Base-by-base conservation (phyloP, 345 rosid species). In the Trapa incisa region DNA sequence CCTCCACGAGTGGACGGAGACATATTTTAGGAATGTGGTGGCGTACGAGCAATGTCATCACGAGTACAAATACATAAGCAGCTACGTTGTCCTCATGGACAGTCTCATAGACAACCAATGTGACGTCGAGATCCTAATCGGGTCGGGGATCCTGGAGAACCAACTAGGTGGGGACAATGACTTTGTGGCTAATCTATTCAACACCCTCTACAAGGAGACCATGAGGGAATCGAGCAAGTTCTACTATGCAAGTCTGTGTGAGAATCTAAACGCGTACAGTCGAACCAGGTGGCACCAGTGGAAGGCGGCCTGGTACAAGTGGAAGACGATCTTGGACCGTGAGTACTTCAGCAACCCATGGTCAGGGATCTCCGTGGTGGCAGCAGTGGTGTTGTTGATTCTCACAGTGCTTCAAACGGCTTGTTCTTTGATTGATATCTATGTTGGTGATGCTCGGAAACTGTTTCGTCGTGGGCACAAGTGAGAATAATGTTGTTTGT, bases 31-130 rank as follows among this genome's bases (percentile, higher is more conserved):
- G 16, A 80, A 77, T 64, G 70, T 80, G 41, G 72, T 77, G 2
- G 78, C 74, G 9, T 80, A 56, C 35, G 83, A 79, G 68, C 80
- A 79, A 61, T 67, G 77, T 64, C 72, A 65, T 66, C 68, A 60
- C 16, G 37, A 41, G 4, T 29, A 67, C 37, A 73, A 53, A 67
- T 68, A 73, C 71, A 41, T 73, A 47, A 67, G 67, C 71, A 64
- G 71, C 52, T 73, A 73, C 37, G 43, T 64, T 36, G 3, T 71
- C 47, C 65, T 71, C 56, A 65, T 71, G 73, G 73, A 71, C 61
- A 64, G 64, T 68, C 73, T 71, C 64, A 54, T 71, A 32, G 10
- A 71, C 67, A 71, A 68, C 17, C 8, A 67, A 3, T 12, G 11
- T 3, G 73, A 71, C 48, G 42, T 71, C 2, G 57, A 64, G 38